Conservation (phyloP, 768 basidiomycete species). For the Lenzites betulinus region DNA sequence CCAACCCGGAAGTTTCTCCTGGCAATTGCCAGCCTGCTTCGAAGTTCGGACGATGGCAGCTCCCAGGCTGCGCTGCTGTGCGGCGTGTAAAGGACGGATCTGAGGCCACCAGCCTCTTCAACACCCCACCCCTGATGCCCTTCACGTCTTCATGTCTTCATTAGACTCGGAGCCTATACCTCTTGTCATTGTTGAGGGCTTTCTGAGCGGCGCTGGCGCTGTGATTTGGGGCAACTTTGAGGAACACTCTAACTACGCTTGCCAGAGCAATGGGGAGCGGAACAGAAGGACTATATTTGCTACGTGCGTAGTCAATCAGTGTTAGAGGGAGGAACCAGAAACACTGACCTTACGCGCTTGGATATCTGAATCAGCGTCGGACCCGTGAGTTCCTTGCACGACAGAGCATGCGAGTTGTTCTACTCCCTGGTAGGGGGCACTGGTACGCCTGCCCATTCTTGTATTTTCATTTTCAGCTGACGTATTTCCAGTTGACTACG, state of each 20-base stretch:
- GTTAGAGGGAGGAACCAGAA: not conserved
- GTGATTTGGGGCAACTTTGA: conserved; percentile 45
- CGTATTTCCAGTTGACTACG: conserved; percentile 47
- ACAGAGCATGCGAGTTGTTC: conserved; percentile 54
- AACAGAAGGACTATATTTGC: conserved; percentile 34
- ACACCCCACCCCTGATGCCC: not conserved
- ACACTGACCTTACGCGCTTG: not conserved
- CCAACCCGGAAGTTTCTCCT: not conserved
- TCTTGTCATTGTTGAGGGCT: conserved; percentile 51
- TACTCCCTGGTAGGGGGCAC: conserved; percentile 48
- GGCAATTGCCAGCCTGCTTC: not conserved
- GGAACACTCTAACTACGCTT: conserved; percentile 33
- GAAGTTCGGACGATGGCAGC: not conserved
- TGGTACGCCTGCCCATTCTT: conserved; percentile 29
- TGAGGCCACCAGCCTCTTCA: not conserved
- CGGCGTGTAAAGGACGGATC: not conserved
- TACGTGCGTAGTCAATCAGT: conserved; percentile 22
- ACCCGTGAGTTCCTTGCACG: conserved; percentile 54
- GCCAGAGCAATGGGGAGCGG: conserved; percentile 8
- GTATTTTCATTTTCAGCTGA: not conserved
- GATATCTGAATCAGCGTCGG: conserved; percentile 44
- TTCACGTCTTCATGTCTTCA: not conserved
- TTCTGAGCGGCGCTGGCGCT: conserved; percentile 41
- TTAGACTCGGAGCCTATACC: conserved; percentile 32
- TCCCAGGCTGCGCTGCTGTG: not conserved